Percentiles rank a stretch among this genome's conserved stretches.
Evolutionary conservation across 306 rosid genomes (phyloP).

Genomic region (Ormosia semicastrata): DNA sequence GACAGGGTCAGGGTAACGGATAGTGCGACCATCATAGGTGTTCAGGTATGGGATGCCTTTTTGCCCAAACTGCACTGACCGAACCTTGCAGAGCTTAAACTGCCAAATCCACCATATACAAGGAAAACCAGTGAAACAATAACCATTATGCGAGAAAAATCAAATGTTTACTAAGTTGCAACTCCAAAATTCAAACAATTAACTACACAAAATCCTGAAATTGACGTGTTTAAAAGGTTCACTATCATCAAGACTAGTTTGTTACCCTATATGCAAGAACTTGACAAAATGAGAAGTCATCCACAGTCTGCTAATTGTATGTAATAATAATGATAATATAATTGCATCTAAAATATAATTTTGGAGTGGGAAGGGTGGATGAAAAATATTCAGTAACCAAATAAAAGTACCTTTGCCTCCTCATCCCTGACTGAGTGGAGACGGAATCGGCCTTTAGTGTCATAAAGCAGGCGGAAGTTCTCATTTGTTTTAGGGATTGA

Average conservation of each 20-base stretch:
- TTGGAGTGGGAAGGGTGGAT: neutral
- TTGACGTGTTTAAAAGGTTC: neutral
- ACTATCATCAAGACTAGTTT: neutral
- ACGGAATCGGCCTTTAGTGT: conserved; percentile 77
- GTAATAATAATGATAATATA: neutral
- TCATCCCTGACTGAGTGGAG: conserved; percentile 79
- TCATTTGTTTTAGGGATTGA: conserved; percentile 76
- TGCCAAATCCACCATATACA: conserved; percentile 20
- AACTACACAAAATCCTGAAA: neutral
- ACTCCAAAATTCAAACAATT: neutral
- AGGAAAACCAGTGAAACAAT: neutral
- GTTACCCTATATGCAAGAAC: neutral
- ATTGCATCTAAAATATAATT: neutral
- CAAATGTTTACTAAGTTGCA: neutral
- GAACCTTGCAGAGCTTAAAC: conserved; percentile 83
- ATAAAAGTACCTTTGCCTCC: conserved; percentile 65
- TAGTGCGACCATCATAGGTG: conserved; percentile 85
- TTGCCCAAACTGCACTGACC: conserved; percentile 82
- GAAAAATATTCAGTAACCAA: neutral
- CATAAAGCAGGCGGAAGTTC: conserved; percentile 76
- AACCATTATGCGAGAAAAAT: neutral
- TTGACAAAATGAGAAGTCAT: neutral
- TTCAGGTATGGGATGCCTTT: conserved; percentile 78
- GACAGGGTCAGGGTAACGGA: conserved; percentile 86
- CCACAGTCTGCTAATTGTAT: no score